phyloP scores from a whole-genome alignment of 2,329 filamentous ascomycete genomes.

The Lojkania enalia region DNA sequence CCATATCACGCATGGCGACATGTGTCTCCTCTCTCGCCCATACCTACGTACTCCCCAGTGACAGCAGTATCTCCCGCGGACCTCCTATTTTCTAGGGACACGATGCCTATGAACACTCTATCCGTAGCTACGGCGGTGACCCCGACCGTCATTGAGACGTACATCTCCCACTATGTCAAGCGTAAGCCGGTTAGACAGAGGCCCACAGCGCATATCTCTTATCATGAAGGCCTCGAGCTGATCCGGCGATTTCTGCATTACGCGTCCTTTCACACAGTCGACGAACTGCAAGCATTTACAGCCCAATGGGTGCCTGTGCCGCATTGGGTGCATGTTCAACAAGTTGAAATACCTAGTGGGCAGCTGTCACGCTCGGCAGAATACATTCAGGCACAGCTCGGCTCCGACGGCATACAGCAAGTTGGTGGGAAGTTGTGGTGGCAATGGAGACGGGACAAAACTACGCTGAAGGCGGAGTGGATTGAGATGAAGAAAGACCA shows the following conservation, averaged over 20 bases:
- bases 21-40: too few species aligned
- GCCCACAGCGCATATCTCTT: slow-evolving; percentile 87
- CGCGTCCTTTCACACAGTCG: slow-evolving; percentile 85
- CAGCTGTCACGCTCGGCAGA: slow-evolving; percentile 67
- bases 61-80: too few species aligned
- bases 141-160: slow-evolving; percentile 83
- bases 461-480: slow-evolving; percentile 81
- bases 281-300: slow-evolving; percentile 91
- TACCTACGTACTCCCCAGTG: too few species aligned
- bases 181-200: slow-evolving; percentile 74
- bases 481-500: slow-evolving; percentile 91
- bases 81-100: too few species aligned
- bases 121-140: slow-evolving; percentile 82
- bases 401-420: slow-evolving; percentile 70
- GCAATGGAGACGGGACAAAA: slow-evolving; percentile 70
- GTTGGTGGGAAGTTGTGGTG: slow-evolving; percentile 80
- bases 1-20: too few species aligned
- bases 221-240: slow-evolving; percentile 87
- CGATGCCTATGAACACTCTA: slow-evolving; percentile 74
- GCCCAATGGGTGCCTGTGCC: slow-evolving; percentile 89
- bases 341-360: slow-evolving; percentile 65
- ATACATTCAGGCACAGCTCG: slow-evolving; percentile 73
- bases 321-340: slow-evolving; percentile 80
- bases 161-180: slow-evolving; percentile 87
- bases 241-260: slow-evolving; percentile 84